Percentiles rank a stretch among this genome's conserved stretches.
phyloP scores from a whole-genome alignment of 2,329 filamentous ascomycete species.

The Bipolaris victoriae region DNA sequence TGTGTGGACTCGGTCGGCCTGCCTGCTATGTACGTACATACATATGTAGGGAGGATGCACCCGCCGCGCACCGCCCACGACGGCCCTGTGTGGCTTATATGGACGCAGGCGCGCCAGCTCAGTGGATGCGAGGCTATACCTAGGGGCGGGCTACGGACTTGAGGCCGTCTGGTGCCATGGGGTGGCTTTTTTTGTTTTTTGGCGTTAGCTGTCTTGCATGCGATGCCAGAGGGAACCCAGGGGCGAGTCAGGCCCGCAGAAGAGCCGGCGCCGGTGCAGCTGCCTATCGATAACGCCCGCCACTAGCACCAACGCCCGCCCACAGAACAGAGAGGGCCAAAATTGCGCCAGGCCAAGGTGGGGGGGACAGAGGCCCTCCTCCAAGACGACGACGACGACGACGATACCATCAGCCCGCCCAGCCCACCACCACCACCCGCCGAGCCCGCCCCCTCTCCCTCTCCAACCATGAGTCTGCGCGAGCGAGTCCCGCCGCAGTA shows the following conservation, averaged over 20 bases:
- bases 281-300: conserved; percentile 25
- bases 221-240: background rate
- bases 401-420: conserved; percentile 16
- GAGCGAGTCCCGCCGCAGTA: conserved; percentile 34
- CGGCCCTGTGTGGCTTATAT: too few relatives aligned
- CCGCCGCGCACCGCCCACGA: too few relatives aligned
- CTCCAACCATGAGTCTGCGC: conserved; percentile 30
- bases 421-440: conserved; percentile 11
- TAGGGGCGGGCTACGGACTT: conserved; percentile 15
- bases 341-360: conserved; percentile 15
- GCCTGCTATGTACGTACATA: too few relatives aligned
- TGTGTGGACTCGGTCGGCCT: background rate
- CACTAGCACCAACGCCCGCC: conserved; percentile 20
- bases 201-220: too few relatives aligned
- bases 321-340: conserved; percentile 28
- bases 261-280: conserved; percentile 5
- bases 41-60: too few relatives aligned
- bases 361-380: conserved; percentile 17
- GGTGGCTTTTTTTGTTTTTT: background rate
- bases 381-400: background rate
- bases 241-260: conserved; percentile 3
- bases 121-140: background rate
- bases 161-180: conserved; percentile 10
- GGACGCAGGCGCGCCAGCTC: too few relatives aligned
- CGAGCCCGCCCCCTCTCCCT: conserved; percentile 8